Conservation (phyloP, 1,139 yeast genomes). For the Blastobotrys aristatus region DNA sequence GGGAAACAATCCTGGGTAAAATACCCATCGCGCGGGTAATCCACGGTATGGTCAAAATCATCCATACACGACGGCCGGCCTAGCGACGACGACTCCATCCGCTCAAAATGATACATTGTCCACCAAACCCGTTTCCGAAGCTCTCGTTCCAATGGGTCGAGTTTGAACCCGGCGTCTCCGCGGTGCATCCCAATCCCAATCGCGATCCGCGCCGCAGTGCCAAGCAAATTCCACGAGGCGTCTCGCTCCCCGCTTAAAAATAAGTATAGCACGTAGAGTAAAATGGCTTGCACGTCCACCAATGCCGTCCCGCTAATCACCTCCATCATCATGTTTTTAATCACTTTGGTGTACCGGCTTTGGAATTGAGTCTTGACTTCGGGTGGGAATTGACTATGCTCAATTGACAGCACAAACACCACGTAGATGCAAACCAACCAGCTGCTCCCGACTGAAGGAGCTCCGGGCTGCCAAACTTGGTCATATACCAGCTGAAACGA, state of each 20-base stretch:
- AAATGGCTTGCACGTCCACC: constrained; percentile 15
- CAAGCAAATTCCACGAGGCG: constrained; percentile 13
- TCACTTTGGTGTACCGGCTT: constrained; percentile 5
- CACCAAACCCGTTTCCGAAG: constrained; percentile 50
- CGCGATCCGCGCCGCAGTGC: constrained; percentile 13
- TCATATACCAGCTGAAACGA: constrained; percentile 10
- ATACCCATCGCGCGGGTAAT: constrained; percentile 11
- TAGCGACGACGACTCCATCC: constrained; percentile 52
- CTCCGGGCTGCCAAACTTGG: constrained; percentile 10
- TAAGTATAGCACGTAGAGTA: constrained; percentile 10
- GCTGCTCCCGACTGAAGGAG: constrained; percentile 7
- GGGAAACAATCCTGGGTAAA: constrained; percentile 3
- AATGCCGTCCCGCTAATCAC: constrained; percentile 12
- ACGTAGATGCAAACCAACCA: constrained; percentile 16
- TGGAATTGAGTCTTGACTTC: constrained; percentile 6
- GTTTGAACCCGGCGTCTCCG: constrained; percentile 19
- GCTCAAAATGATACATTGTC: constrained; percentile 52
- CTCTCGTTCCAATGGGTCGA: constrained; percentile 33
- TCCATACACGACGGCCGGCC: constrained; percentile 47
- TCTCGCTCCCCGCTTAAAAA: constrained; percentile 14
- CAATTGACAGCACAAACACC: constrained; percentile 12
- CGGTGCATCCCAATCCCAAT: constrained; percentile 23
- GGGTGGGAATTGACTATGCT: background rate
- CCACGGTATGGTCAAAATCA: constrained; percentile 31
- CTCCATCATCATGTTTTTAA: constrained; percentile 4